Evolutionary conservation across 116 monocot genomes (phyloP), one percentile per base, ranked within the genome.

Genomic region (Trichopus zeylanicus): DNA sequence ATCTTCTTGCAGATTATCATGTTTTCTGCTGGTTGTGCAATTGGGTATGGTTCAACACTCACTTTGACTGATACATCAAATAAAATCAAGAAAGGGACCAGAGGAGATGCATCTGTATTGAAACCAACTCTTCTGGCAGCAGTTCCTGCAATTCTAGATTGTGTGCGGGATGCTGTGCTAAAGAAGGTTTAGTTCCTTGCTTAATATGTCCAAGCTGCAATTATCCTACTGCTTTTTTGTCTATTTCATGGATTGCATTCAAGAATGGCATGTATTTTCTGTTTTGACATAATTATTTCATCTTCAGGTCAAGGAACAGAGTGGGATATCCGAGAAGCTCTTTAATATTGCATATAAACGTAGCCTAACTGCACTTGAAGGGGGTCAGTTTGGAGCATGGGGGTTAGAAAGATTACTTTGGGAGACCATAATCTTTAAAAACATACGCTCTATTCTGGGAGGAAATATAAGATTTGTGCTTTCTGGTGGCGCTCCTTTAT

Each of bases 141-240:
- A 25, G 80, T 85, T 35, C 85, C 85, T 55, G 80, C 85, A 25
- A 85, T 85, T 48, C 67, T 85, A 8, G 85, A 85, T 57, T 73
- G 77, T 53, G 70, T 85, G 16, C 62, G 73, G 16, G 85, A 85
- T 64, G 85, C 70, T 28, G 80, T 85, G 34, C 48, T 67, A 25
- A 85, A 80, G 31, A 80, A 85, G 80, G 85, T 85, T 26, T 37
- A 5, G 10, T 29, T 29, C 29, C 9, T 6, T 25, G 22, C 3
- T 53, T 26, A 23, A 53, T 53, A 25, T 53, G 22, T 12, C 0
- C 7, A 42, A n/a, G 4, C 38, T 42, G 42, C n/a, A 42, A 4
- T 53, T 53, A 4, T 53, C 48, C 10, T 49, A 35, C 10, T 10
- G 10, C 10, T 35, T 35, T 49, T 6, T 0, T 49, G 15, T 49